Percentiles rank a stretch among this genome's conserved stretches.
These are phyloP conservation scores for Ilex paraguariensis DNA, from an alignment of 305 asterid genomes.

Conservation along the genomic window DNA sequence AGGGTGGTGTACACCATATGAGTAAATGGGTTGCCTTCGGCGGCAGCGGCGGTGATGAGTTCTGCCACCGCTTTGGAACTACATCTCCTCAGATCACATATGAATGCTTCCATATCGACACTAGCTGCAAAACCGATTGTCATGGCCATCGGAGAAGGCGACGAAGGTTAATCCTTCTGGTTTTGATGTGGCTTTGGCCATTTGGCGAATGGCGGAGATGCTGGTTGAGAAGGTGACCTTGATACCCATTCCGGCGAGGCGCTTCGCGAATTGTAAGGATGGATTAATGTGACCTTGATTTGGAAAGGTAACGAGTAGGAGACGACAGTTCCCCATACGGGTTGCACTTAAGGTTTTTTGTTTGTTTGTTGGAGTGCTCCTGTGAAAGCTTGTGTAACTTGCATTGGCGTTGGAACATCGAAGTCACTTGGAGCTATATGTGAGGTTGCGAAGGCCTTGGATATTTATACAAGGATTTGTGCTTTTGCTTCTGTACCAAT, in stretches of 20 bases:
- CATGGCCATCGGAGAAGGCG: slow-evolving; percentile 35
- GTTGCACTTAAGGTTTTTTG: too few species aligned
- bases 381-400: too few species aligned
- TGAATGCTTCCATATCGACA: slow-evolving; percentile 2
- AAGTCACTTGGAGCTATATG: too few species aligned
- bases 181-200: slow-evolving; percentile 1
- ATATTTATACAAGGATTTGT: too few species aligned
- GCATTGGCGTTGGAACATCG: too few species aligned
- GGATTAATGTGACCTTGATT: slow-evolving; percentile 24
- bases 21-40: slow-evolving; percentile 21
- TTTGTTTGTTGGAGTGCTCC: too few species aligned
- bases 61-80: slow-evolving; percentile 14
- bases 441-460: too few species aligned
- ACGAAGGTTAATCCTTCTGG: slow-evolving; percentile 11
- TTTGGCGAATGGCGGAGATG: slow-evolving; percentile 20
- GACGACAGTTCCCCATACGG: not conserved
- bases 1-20: slow-evolving; percentile 32
- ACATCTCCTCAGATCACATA: slow-evolving; percentile 7
- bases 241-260: slow-evolving; percentile 23
- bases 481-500: too few species aligned
- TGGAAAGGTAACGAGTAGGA: slow-evolving; percentile 32
- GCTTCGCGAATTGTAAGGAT: too few species aligned
- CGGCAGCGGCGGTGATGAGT: not conserved
- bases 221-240: slow-evolving; percentile 33
- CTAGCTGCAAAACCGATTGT: slow-evolving; percentile 20